Evolutionary conservation across 2,329 filamentous ascomycete species (phyloP), one percentile per base, ranked within the genome.

Genomic region (Trichoderma sp.): DNA sequence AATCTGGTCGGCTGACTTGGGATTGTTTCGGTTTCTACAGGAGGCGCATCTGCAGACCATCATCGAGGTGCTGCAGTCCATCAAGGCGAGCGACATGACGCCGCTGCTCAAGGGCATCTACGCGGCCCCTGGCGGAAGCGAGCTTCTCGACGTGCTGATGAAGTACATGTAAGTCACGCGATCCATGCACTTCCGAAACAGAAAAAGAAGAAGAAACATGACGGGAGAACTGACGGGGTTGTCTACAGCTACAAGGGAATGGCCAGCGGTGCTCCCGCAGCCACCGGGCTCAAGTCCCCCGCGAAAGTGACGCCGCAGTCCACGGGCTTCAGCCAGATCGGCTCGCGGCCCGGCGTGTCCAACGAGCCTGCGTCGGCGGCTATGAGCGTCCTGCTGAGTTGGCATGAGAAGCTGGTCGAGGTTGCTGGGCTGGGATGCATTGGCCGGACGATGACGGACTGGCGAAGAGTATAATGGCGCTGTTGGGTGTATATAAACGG

Each of bases 341-440:
- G 83, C 19, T 79, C 79, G 13, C 80, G 88, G 64, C 84, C 87
- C 8, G 84, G 82, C 29, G 82, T 75, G 9, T 77, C 82, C 42
- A 86, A 83, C 76, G 88, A 90, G 76, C 91, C 92, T 56, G 90
- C 92, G 70, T 92, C 92, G 39, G 90, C 93, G 67, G 91, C 90
- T 64, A 98, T 98, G 95, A 98, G 95, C 77, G 95, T 99, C 61
- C 80, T 99, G 77, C 83, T 99, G 72, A 97, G 93, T 81, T 99
- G 95, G 95, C 95, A 99, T 78, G 95, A 99, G 84, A 99, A 97
- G 86, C 87, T 97, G 70, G 93, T 98, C 5, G 95, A 99, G 76
- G 89, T 97, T 75, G 92, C 93, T 42, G 95, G 95, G 27, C 84
- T 93, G 72, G 95, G 95, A 53, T 93, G 92, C 79, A 95, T 99